phyloP scores from a whole-genome alignment of 2,329 filamentous ascomycete genomes.

The Ophiognomonia clavigignenti-juglandacearum region DNA sequence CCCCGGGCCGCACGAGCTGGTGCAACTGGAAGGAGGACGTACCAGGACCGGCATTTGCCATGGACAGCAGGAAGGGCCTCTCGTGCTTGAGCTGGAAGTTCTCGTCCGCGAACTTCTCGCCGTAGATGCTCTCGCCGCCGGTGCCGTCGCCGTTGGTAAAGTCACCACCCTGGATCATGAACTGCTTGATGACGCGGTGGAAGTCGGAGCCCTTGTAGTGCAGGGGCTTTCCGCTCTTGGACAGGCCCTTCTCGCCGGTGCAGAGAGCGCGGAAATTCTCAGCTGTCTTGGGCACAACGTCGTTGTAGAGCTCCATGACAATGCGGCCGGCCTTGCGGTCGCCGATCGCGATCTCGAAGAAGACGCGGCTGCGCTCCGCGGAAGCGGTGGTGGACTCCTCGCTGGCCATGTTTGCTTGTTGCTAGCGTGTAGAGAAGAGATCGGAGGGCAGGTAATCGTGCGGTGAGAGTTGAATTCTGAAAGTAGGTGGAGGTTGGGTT shows the following conservation, averaged over 20 bases:
- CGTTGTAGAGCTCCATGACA: slow-evolving; percentile 74
- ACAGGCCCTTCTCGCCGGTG: slow-evolving; percentile 87
- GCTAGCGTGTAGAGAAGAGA: too few relatives aligned
- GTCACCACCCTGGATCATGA: slow-evolving; percentile 98
- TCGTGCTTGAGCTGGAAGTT: slow-evolving; percentile 92
- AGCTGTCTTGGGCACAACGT: slow-evolving; percentile 85
- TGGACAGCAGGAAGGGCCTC: slow-evolving; percentile 87
- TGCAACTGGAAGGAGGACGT: slow-evolving; percentile 35
- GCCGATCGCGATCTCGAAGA: slow-evolving; percentile 87
- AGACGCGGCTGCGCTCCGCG: slow-evolving; percentile 70
- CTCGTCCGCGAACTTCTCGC: slow-evolving; percentile 95
- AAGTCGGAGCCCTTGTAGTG: slow-evolving; percentile 92
- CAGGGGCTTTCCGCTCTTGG: slow-evolving; percentile 76
- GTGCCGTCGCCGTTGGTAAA: slow-evolving; percentile 94
- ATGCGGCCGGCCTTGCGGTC: slow-evolving; percentile 69
- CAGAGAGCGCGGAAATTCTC: slow-evolving; percentile 95
- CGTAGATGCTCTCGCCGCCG: slow-evolving; percentile 95
- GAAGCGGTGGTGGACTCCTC: slow-evolving; percentile 33
- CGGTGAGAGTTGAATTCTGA: too few relatives aligned
- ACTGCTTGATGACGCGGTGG: slow-evolving; percentile 96
- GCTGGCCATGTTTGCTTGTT: slow-evolving; percentile 33
- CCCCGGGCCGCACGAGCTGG: too few relatives aligned
- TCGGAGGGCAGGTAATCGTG: too few relatives aligned
- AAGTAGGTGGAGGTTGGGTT: too few relatives aligned
- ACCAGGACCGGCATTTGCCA: slow-evolving; percentile 96